Evolutionary conservation across 1,284 basidiomycete species (phyloP), one percentile per base, ranked within the genome.

Genomic region (Ganoderma leucocontextum): DNA sequence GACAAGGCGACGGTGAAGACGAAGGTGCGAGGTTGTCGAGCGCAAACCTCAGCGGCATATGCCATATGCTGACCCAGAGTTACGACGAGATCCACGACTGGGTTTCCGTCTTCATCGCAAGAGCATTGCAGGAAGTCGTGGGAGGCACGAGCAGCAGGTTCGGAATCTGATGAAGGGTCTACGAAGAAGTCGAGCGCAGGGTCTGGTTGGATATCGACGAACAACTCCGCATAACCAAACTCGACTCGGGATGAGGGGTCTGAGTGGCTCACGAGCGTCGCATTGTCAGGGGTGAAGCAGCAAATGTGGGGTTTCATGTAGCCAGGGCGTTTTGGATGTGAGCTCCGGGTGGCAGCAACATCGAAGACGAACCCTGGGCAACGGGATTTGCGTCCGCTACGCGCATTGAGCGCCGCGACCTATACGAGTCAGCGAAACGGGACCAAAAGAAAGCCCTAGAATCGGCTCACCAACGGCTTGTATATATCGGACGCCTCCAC

Each of bases 1-100:
- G 47, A 67, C 5, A 81, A 67, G 62, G 73, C 71, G 25, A 79
- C 60, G 2, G 77, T 70, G 65, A 80, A 80, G 35, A 73, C 6
- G 57, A 63, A 70, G 0, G 60, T 19, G 25, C 68, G 71, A 10
- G 59, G 63, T 60, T 72, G 68, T 2, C 68, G 60, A 12, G 68
- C 68, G 41, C 52, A 35, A n/a, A 70, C 41, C 35, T 72, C 67
- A 17, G 49, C 47, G 8, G 52, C 63, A 58, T 60, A 71, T 17
- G 59, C 29, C 10, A 71, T 60, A 9, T 69, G 65, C 39, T 67
- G 67, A 6, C 60, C 63, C 12, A 62, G 65, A 2, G 61, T 55
- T 3, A 7, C 8, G 33, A 25, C 10, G 1, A 52, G 47, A 15
- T 52, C 47, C 22, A 52, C 10, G 10, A 52, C 47, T 13, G 4